Evolutionary conservation across 1,284 basidiomycete genomes (phyloP).

Genomic region (Tranzscheliella williamsii): DNA sequence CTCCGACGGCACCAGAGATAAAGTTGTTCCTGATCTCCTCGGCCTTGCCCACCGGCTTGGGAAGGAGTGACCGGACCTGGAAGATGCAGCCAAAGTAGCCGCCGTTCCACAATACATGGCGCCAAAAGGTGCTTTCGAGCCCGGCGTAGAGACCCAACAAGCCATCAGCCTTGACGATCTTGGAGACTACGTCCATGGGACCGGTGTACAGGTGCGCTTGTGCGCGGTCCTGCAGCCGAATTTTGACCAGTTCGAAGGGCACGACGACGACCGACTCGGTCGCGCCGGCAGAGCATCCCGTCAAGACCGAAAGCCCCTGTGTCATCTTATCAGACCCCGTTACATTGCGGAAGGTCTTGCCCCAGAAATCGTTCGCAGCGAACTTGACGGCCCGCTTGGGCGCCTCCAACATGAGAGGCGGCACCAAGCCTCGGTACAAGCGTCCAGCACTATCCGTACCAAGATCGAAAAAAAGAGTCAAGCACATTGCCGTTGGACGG

Average conservation of each 20-base stretch:
- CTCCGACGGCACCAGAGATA: constrained; percentile 83
- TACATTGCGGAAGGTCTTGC: constrained; percentile 57
- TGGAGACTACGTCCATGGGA: constrained; percentile 88
- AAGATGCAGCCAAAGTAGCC: constrained; percentile 71
- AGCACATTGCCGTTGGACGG: too few relatives aligned
- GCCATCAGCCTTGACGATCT: constrained; percentile 86
- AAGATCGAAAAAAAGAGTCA: background rate
- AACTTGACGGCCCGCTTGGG: constrained; percentile 98
- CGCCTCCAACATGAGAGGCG: constrained; percentile 91
- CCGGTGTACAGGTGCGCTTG: constrained; percentile 83
- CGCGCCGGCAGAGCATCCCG: constrained; percentile 90
- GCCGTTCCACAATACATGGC: constrained; percentile 68
- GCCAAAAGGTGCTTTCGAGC: constrained; percentile 52
- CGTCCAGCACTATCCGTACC: constrained; percentile 67
- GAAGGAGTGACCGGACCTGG: constrained; percentile 76
- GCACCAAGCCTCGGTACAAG: constrained; percentile 89
- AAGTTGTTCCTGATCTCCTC: constrained; percentile 86
- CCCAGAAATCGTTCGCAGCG: constrained; percentile 91
- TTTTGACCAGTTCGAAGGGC: constrained; percentile 97
- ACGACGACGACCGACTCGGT: constrained; percentile 94
- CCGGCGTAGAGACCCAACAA: constrained; percentile 74
- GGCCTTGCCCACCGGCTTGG: constrained; percentile 72
- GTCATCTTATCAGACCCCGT: constrained; percentile 82
- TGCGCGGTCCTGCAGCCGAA: constrained; percentile 82
- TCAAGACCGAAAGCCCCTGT: constrained; percentile 80